Percentiles rank a stretch among this genome's conserved stretches.
phyloP scores from a whole-genome alignment of 768 basidiomycete species.

The Thelephora ganbajun region DNA sequence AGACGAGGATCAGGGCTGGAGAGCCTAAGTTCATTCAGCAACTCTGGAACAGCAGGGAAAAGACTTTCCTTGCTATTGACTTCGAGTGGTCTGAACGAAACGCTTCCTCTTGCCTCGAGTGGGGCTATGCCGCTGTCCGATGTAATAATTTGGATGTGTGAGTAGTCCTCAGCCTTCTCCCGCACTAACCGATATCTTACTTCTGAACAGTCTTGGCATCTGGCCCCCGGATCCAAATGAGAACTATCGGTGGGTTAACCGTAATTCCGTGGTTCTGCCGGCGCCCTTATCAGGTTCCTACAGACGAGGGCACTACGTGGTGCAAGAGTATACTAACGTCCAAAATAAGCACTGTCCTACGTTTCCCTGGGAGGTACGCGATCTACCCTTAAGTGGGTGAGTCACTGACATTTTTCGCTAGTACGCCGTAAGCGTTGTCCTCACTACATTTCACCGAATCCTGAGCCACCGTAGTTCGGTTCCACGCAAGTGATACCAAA shows the following conservation, averaged over 20 bases:
- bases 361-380: constrained; percentile 61
- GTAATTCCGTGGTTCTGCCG: neutral
- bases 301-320: constrained; percentile 58
- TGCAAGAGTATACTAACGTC: constrained; percentile 51
- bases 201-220: constrained; percentile 33
- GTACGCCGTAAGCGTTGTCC: constrained; percentile 44
- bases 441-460: neutral
- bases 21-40: constrained; percentile 50
- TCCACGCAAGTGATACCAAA: constrained; percentile 60
- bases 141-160: constrained; percentile 61
- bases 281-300: neutral
- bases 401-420: constrained; percentile 15
- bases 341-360: constrained; percentile 48
- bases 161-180: constrained; percentile 16
- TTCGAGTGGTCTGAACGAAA: constrained; percentile 71
- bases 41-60: constrained; percentile 56
- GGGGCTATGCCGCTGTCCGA: constrained; percentile 71
- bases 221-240: constrained; percentile 70
- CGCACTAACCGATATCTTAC: neutral
- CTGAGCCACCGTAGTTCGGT: constrained; percentile 40
- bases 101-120: constrained; percentile 54
- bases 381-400: constrained; percentile 9
- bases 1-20: constrained; percentile 48
- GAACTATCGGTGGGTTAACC: constrained; percentile 52
- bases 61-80: constrained; percentile 62